Base-by-base conservation (phyloP, 495 filamentous ascomycete genomes). In the Trichoderma orchidacearum region DNA sequence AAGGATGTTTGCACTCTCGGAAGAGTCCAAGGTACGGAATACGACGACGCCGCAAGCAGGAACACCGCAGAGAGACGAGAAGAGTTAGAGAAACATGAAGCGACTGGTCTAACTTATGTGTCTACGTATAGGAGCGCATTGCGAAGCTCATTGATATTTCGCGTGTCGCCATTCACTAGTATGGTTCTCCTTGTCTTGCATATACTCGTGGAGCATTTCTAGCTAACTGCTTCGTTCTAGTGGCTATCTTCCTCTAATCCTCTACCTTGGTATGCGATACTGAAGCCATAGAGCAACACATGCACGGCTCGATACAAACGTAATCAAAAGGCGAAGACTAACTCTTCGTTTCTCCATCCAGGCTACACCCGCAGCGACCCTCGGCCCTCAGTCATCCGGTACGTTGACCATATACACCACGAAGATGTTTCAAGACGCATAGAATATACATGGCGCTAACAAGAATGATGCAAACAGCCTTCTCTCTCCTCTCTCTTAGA, bases 161-260 rank as follows among this genome's bases (percentile, higher is more conserved):
- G 55, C 82, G 92, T 58, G 83, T 97, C 61, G 89, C 89, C n/a
- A 86, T 98, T 67, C 93, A 98, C 76, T 98, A 97, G 91, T 95
- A 81, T 51, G 82, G 12, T 30, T 17, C 30, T 31, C 41, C 21
- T 7, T 9, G 36, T 51, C n/a, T 52, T 35, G 57, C 55, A 34
- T 30, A 55, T 34, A 53, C 57, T 41, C 54, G 56, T 61, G 45
- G 38, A 53, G 21, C 28, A 25, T 25, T 48, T 3, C 4, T 12
- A 36, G 60, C 72, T 78, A 56, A 80, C 71, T 50, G 11, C 30
- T 29, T 13, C 21, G 5, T 23, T 62, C 59, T 64, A 95, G 91
- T 76, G 93, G 93, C 70, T 98, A 96, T 69, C 80, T 98, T 50
- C 93, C 93, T 68, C 73, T 98, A 72, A 94, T 98, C 69, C 77